These are phyloP conservation scores for Rhizopogon vulgaris DNA, from an alignment of 768 basidiomycete species.

Conservation along the genomic window DNA sequence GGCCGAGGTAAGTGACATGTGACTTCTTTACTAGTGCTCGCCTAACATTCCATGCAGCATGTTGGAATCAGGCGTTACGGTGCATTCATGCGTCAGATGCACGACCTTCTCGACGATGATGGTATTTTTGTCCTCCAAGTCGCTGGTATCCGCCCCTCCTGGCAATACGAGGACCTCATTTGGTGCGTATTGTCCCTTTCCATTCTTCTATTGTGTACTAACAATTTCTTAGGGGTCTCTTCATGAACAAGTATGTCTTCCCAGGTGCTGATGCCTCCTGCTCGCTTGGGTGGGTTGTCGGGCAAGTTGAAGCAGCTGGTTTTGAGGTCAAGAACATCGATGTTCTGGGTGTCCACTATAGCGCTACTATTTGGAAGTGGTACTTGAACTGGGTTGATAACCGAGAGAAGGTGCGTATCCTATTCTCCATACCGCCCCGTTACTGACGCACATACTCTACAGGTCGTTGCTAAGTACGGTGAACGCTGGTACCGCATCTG, in stretches of 20 bases:
- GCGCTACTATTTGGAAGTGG: constrained; percentile 86
- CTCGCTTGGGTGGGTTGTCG: constrained; percentile 92
- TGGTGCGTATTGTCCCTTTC: constrained; percentile 46
- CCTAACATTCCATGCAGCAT: constrained; percentile 44
- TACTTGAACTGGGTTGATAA: constrained; percentile 97
- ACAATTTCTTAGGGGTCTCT: constrained; percentile 62
- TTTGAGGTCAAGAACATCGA: constrained; percentile 97
- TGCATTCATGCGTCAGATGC: constrained; percentile 85
- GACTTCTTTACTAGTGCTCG: not conserved
- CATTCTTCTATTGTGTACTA: not conserved
- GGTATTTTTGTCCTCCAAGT: constrained; percentile 95
- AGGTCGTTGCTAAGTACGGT: constrained; percentile 13
- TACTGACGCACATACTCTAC: not conserved
- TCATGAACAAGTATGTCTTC: constrained; percentile 99
- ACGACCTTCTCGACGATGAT: constrained; percentile 89
- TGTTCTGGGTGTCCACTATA: constrained; percentile 96
- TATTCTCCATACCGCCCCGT: not conserved
- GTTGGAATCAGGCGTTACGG: constrained; percentile 93
- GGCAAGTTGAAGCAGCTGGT: constrained; percentile 80
- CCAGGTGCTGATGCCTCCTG: constrained; percentile 97
- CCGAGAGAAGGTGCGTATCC: constrained; percentile 60
- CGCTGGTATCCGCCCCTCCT: constrained; percentile 90
- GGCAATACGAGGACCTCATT: constrained; percentile 98
- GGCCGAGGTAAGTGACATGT: constrained; percentile 67
- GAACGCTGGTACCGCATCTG: constrained; percentile 81